Evolutionary conservation across 495 filamentous ascomycete species (phyloP).

Genomic region (Penicillium subrubescens): DNA sequence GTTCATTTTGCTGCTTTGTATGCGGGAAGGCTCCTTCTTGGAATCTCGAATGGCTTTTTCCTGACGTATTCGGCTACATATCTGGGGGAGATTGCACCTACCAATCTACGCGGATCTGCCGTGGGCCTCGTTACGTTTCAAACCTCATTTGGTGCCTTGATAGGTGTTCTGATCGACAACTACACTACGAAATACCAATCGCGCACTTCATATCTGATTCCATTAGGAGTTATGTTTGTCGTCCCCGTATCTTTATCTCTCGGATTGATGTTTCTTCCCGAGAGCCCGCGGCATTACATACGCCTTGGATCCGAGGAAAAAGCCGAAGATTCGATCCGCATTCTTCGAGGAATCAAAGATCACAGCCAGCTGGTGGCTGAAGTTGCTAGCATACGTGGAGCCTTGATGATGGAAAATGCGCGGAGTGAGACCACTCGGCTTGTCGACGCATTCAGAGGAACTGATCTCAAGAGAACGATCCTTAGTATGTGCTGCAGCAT

Average conservation of each 20-base stretch:
- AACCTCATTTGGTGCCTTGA: conserved; percentile 5
- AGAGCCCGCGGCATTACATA: neutral
- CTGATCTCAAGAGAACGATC: neutral
- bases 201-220: neutral
- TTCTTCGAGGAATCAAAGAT: neutral
- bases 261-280: neutral
- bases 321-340: neutral
- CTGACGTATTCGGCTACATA: conserved; percentile 7
- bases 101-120: conserved; percentile 2
- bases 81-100: conserved; percentile 3
- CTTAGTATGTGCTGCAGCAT: neutral
- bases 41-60: conserved; percentile 8
- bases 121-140: conserved; percentile 6
- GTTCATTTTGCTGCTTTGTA: neutral
- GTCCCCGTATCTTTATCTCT: neutral
- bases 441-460: neutral
- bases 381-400: neutral
- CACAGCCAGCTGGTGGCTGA: neutral
- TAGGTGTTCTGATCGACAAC: conserved; percentile 5
- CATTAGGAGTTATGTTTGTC: neutral
- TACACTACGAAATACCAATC: neutral
- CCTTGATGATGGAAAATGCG: neutral
- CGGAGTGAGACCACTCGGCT: neutral
- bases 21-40: conserved; percentile 1
- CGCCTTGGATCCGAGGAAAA: neutral